phyloP scores from a whole-genome alignment of 345 rosid genomes.

The Ceriops tagal region DNA sequence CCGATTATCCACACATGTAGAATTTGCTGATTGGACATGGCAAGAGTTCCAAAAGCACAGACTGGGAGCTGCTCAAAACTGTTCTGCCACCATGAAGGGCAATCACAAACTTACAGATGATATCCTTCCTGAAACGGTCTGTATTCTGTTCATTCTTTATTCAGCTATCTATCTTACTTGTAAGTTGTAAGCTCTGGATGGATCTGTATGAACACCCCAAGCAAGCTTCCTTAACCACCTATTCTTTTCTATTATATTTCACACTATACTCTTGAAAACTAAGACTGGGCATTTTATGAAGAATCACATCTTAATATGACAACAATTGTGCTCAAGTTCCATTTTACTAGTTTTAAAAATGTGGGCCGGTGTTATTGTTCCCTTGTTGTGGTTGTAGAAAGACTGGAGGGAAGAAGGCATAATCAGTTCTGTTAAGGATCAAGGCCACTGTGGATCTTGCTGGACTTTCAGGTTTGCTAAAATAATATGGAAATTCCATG shows the following conservation, averaged over 20 bases:
- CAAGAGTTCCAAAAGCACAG: slow-evolving; percentile 75
- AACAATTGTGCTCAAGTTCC: no score
- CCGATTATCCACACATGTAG: slow-evolving; percentile 31
- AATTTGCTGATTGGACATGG: slow-evolving; percentile 93
- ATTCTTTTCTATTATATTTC: no score
- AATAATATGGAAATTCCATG: neutral
- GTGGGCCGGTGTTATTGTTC: neutral
- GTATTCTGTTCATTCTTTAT: neutral
- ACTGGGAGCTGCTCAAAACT: slow-evolving; percentile 94
- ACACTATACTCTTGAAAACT: no score
- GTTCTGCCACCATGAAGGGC: slow-evolving; percentile 87
- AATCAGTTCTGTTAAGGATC: slow-evolving; percentile 85
- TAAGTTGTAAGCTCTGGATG: no score
- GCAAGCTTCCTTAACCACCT: no score
- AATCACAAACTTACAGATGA: slow-evolving; percentile 65
- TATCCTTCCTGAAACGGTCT: slow-evolving; percentile 56
- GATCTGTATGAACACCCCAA: no score
- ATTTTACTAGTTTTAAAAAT: neutral
- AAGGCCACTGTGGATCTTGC: slow-evolving; percentile 97
- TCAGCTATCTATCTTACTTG: no score
- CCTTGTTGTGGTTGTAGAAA: slow-evolving; percentile 41
- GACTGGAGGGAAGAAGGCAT: slow-evolving; percentile 91
- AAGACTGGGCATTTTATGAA: no score
- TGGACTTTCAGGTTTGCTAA: slow-evolving; percentile 90
- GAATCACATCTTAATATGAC: no score